Base-by-base conservation (phyloP, 176 grass and related monocot species). In the Aegilops longissima region DNA sequence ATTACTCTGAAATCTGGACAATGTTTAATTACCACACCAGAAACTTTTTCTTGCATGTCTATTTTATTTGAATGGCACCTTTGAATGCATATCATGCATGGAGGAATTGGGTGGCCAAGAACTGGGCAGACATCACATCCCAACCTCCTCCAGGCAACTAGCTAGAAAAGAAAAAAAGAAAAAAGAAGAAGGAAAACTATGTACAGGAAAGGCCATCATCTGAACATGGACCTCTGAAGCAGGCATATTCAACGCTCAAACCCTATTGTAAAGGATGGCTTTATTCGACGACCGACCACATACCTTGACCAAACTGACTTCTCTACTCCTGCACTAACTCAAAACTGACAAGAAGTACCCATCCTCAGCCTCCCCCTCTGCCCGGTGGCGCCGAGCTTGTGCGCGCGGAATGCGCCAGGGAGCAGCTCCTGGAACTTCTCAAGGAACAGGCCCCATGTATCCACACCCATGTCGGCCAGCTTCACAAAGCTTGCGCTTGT, bases 281-380 rank as follows among this genome's bases (percentile, higher is more conserved):
- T 90, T 90, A 93, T 87, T 93, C 81, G 70, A 81, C 68, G 31
- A 83, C 61, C 21, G 20, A 84, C 61, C 29, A 23, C 73, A 82
- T 79, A 79, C 23, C 66, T 88, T 68, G 61, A 79, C 79, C 39
- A 52, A 86, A 84, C 83, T 84, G 83, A 30, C 65, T 40, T 62
- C 49, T 61, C 73, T 82, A 87, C 20, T 83, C 76, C 75, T 76
- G 66, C 23, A 61, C 80, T 91, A 89, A 83, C 85, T 95, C 90
- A 97, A 95, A 97, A 97, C 87, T 92, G 91, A 87, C 95, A 97
- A 86, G 95, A 97, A 91, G 90, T 97, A 47, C 93, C 93, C 38
- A 97, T 76, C 89, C 95, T 93, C 85, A 83, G 95, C 68, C 85
- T 81, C 73, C 91, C 72, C 84, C 95, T 86, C 68, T 92, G 95